Conservation (phyloP, 768 basidiomycete species). For the Leccinum broughii region DNA sequence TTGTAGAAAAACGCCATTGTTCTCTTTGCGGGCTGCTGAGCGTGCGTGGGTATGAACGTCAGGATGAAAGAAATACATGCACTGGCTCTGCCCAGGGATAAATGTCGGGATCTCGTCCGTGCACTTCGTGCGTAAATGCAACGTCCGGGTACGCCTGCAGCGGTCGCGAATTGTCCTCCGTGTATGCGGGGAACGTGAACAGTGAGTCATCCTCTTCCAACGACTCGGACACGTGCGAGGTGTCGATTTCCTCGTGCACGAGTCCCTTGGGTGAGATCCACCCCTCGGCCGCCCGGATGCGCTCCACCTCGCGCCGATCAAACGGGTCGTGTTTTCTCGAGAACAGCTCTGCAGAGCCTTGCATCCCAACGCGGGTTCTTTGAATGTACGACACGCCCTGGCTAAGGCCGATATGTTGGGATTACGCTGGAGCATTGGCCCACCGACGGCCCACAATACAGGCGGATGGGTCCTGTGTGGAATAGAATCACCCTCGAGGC, state of each 20-base stretch:
- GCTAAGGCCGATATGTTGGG: no score
- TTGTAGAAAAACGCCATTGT: slow-evolving; percentile 30
- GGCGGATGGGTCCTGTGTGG: no score
- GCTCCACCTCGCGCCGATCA: slow-evolving; percentile 75
- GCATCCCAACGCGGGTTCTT: slow-evolving; percentile 26
- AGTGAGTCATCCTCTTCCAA: slow-evolving; percentile 11
- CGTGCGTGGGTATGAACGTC: slow-evolving; percentile 8
- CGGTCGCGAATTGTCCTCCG: slow-evolving; percentile 7
- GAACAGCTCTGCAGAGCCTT: slow-evolving; percentile 71
- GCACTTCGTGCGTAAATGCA: not conserved
- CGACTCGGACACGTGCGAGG: slow-evolving; percentile 48
- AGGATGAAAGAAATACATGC: not conserved
- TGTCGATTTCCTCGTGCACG: slow-evolving; percentile 88
- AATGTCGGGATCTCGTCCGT: slow-evolving; percentile 17
- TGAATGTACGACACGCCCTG: no score
- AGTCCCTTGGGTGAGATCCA: slow-evolving; percentile 91
- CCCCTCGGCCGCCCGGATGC: slow-evolving; percentile 91
- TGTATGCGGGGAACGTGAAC: slow-evolving; percentile 8
- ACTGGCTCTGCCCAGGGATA: slow-evolving; percentile 23
- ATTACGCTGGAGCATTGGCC: no score
- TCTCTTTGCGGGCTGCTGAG: slow-evolving; percentile 19
- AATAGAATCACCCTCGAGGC: no score
- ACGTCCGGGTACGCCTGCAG: slow-evolving; percentile 18
- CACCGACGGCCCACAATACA: no score
- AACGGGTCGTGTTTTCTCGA: slow-evolving; percentile 89